Evolutionary conservation across 2,329 filamentous ascomycete genomes (phyloP).

Genomic region (Talaromyces sp.): DNA sequence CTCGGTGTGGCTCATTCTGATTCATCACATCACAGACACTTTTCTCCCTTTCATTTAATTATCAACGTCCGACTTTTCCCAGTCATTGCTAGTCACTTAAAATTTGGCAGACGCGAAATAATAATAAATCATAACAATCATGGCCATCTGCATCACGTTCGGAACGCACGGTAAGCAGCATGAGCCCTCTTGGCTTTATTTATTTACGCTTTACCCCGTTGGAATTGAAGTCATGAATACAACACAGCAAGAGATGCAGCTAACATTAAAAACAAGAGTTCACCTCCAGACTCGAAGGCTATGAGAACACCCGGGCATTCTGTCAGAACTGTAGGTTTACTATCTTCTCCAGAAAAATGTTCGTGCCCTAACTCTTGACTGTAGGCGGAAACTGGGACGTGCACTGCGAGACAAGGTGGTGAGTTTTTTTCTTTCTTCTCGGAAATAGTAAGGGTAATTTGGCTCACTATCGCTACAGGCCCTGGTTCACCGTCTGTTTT

Average conservation of each 20-base stretch:
- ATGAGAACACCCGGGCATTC: conserved; percentile 41
- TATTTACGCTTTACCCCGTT: background rate
- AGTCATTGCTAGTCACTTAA: background rate
- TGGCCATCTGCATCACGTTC: conserved; percentile 41
- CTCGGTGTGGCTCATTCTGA: background rate
- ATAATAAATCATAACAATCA: conserved; percentile 10
- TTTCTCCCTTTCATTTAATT: background rate
- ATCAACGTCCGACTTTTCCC: background rate
- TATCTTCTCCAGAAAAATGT: no score
- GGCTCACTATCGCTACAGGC: conserved; percentile 19
- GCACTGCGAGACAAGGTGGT: conserved; percentile 40
- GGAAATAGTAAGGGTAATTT: background rate
- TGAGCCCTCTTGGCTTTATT: background rate
- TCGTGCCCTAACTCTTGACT: background rate
- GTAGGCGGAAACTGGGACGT: conserved; percentile 40
- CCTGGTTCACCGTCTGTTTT: conserved; percentile 44
- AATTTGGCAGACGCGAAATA: background rate
- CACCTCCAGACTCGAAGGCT: conserved; percentile 39
- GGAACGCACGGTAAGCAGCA: conserved; percentile 35
- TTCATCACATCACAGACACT: background rate
- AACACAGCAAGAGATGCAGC: background rate
- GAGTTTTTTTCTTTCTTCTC: conserved; percentile 12
- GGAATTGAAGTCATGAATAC: background rate
- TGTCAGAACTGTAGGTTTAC: conserved; percentile 39
- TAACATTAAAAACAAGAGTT: conserved; percentile 29